Conservation (phyloP, 305 asterid species). For the Fraxinus baroniana region DNA sequence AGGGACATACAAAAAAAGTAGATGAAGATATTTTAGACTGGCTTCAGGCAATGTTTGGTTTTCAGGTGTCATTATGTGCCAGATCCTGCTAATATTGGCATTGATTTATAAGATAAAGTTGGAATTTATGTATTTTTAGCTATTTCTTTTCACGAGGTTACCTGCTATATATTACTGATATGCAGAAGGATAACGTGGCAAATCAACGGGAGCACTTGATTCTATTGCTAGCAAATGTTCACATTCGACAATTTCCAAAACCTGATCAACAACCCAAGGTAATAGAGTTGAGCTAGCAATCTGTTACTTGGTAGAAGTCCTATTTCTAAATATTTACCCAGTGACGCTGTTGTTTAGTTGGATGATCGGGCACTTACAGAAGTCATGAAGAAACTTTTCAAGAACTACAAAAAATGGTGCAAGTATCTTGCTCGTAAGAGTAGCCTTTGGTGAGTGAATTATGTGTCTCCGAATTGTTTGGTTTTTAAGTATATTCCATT, state of each 20-base stretch:
- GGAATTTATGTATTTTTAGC: slow-evolving; percentile 9
- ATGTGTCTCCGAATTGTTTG: slow-evolving; percentile 5
- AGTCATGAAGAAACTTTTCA: slow-evolving; percentile 95
- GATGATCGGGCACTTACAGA: slow-evolving; percentile 91
- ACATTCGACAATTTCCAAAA: slow-evolving; percentile 81
- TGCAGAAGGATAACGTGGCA: slow-evolving; percentile 87
- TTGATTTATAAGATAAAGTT: neutral
- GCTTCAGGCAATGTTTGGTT: slow-evolving; percentile 95
- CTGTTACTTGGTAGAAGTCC: slow-evolving; percentile 19
- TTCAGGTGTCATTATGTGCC: slow-evolving; percentile 60
- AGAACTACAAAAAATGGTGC: slow-evolving; percentile 98
- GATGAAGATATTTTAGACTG: slow-evolving; percentile 94
- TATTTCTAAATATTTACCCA: slow-evolving; percentile 1
- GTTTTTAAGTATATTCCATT: neutral
- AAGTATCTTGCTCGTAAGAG: slow-evolving; percentile 93
- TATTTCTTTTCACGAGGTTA: neutral
- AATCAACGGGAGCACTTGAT: slow-evolving; percentile 97
- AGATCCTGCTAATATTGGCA: slow-evolving; percentile 7
- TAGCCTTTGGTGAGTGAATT: slow-evolving; percentile 82
- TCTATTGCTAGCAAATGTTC: slow-evolving; percentile 92
- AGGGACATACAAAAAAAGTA: slow-evolving; percentile 70
- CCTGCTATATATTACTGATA: slow-evolving; percentile 23
- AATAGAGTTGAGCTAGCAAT: slow-evolving; percentile 5
- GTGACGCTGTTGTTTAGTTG: slow-evolving; percentile 48
- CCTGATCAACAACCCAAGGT: slow-evolving; percentile 98